Conservation (phyloP, 176 grass and related monocot genomes). For the Aegilops longissima region DNA sequence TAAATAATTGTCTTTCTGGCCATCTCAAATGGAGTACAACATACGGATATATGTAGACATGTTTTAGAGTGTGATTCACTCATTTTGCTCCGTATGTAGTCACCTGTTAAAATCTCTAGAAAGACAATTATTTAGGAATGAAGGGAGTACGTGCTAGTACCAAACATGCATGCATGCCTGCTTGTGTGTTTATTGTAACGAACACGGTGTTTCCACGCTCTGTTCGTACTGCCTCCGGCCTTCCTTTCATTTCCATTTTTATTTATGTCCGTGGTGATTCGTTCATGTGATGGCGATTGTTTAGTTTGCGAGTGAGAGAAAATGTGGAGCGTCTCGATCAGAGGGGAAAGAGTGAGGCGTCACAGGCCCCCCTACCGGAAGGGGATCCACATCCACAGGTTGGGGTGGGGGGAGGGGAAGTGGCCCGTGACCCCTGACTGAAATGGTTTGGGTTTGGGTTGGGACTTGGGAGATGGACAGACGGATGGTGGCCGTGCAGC, state of each 20-base stretch:
- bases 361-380: background rate
- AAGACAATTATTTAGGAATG: too few species aligned
- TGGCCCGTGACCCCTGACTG: constrained; percentile 23
- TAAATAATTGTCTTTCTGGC: too few species aligned
- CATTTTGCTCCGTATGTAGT: too few species aligned
- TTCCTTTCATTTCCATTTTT: background rate
- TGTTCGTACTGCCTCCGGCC: background rate
- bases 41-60: too few species aligned
- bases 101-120: too few species aligned
- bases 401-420: background rate
- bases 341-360: constrained; percentile 14
- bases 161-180: background rate
- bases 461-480: background rate
- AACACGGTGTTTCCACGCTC: background rate
- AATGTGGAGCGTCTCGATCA: constrained; percentile 8
- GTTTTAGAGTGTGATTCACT: too few species aligned
- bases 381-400: background rate
- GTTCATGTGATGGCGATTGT: constrained; percentile 4
- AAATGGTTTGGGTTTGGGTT: constrained; percentile 34
- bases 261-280: background rate
- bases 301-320: background rate
- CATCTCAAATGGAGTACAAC: too few species aligned
- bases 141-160: background rate
- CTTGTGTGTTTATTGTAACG: background rate
- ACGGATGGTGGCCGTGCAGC: constrained; percentile 50